phyloP scores from a whole-genome alignment of 192 early-diverging fungal species.

The Coemansia guatemalensis region DNA sequence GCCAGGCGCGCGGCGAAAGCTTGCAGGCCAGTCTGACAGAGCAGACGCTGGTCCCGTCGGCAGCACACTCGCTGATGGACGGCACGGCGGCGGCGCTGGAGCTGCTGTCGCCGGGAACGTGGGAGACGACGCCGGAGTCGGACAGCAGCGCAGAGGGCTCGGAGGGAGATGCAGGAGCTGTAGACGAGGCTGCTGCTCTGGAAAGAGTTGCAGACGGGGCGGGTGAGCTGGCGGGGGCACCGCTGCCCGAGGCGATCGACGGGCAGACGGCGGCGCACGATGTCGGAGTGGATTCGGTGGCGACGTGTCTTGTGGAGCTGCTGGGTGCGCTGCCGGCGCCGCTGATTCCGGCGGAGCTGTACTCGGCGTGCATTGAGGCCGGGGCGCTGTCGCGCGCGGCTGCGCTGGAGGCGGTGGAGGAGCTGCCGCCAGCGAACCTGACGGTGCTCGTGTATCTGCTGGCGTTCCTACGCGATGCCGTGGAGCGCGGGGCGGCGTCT shows the following conservation, averaged over 20 bases:
- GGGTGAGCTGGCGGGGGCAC: conserved; percentile 19
- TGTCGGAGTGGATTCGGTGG: conserved; percentile 69
- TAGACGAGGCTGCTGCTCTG: conserved; percentile 3
- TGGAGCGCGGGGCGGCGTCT: conserved; percentile 42
- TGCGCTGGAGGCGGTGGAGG: conserved; percentile 57
- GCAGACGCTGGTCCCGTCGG: conserved; percentile 44
- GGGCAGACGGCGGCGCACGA: conserved; percentile 42
- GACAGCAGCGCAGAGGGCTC: conserved; percentile 10
- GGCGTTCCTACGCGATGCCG: conserved; percentile 70
- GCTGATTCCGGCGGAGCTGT: conserved; percentile 67
- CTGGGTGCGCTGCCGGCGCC: conserved; percentile 71
- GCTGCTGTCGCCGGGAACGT: conserved; percentile 29
- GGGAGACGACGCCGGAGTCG: conserved; percentile 8
- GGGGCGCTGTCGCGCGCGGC: conserved; percentile 50
- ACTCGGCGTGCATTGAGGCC: conserved; percentile 62
- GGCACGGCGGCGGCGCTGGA: conserved; percentile 36
- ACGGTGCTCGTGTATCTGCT: conserved; percentile 80
- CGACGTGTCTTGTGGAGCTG: conserved; percentile 64
- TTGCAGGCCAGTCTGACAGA: conserved; percentile 25
- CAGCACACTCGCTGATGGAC: conserved; percentile 20
- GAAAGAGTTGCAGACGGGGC: too few species aligned
- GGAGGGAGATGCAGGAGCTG: conserved; percentile 6
- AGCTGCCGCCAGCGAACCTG: conserved; percentile 65
- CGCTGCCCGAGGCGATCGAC: conserved; percentile 54
- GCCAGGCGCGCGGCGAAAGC: not conserved